Evolutionary conservation across 108 stramenopile species (phyloP), one percentile per base, ranked within the genome.

Genomic region (Stephanodiscus triporus): DNA sequence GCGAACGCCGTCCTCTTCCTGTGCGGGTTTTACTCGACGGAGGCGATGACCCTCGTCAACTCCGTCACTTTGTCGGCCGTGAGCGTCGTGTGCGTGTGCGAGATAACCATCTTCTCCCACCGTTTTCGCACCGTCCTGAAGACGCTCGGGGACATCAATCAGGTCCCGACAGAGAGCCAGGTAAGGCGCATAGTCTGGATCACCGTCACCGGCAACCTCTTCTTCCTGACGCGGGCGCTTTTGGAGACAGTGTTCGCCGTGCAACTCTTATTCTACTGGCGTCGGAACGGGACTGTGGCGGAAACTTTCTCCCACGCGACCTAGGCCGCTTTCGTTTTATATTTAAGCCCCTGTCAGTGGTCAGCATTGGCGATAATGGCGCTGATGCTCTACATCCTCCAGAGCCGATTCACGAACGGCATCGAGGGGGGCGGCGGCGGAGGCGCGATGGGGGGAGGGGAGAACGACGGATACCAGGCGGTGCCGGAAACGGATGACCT

Each of bases 31-130:
- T 98, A 97, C 77, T 86, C 93, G 29, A 91, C 89, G 47, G 94
- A 98, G 75, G 97, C 94, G 16, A 97, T 98, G 97, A 92, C 96
- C 63, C 81, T 98, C 27, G 85, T 95, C 24, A 93, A 97, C 69
- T 86, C 95, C 58, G 62, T 91, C 32, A 70, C 96, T 47, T 64
- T 97, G 50, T 91, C 90, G n/a, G 68, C 84, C 23, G 93, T 97
- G 16, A 89, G 86, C 72, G 73, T 95, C 51, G 83, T 97, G 23
- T 94, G 96, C 76, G 96, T 97, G 27, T 83, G 82, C 61, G 95
- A 97, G 72, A 97, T 98, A 62, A 93, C 96, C 56, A 89, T 96
- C 19, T 96, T 97, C 75, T 92, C 91, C 13, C 95, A 97, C 72
- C 82, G 94, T 32, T 97, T 98, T 74, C 85, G 95, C 45, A 98